These are phyloP conservation scores for Cerrena zonata DNA, from an alignment of 1,284 basidiomycete genomes.

Conservation along the genomic window DNA sequence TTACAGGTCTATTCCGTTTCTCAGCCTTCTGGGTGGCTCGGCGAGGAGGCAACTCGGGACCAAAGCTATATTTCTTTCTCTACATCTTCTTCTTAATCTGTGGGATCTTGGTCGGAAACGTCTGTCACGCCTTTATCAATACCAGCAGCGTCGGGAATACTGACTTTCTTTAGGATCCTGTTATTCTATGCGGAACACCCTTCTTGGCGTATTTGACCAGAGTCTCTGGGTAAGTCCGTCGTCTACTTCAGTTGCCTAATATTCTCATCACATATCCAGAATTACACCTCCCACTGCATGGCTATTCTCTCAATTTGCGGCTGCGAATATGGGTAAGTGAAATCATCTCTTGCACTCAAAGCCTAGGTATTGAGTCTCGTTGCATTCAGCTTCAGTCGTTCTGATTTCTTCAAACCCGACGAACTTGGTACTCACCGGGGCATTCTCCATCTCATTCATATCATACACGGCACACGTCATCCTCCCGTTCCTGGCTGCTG, in stretches of 20 bases:
- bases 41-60: slow-evolving; percentile 67
- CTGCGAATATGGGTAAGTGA: slow-evolving; percentile 77
- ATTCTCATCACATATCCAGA: slow-evolving; percentile 16
- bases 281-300: slow-evolving; percentile 57
- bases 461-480: slow-evolving; percentile 63
- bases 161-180: slow-evolving; percentile 51
- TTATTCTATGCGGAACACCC: slow-evolving; percentile 80
- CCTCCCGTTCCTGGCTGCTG: slow-evolving; percentile 64
- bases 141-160: neutral
- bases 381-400: slow-evolving; percentile 28
- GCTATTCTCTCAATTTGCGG: slow-evolving; percentile 65
- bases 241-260: slow-evolving; percentile 33
- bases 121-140: slow-evolving; percentile 18
- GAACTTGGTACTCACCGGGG: slow-evolving; percentile 62
- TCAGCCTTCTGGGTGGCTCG: slow-evolving; percentile 85
- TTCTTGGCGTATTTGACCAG: slow-evolving; percentile 83
- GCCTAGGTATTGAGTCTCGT: neutral
- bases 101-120: slow-evolving; percentile 82
- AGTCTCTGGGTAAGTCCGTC: slow-evolving; percentile 50
- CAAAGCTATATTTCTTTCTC: slow-evolving; percentile 50
- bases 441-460: slow-evolving; percentile 38
- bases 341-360: slow-evolving; percentile 28
- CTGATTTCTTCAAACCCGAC: slow-evolving; percentile 67
- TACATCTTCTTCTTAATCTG: slow-evolving; percentile 46
- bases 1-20: slow-evolving; percentile 81